Percentiles rank a stretch among this genome's conserved stretches.
Conservation (phyloP, 371 early-diverging fungal species). For the Zancudomyces culisetae region DNA sequence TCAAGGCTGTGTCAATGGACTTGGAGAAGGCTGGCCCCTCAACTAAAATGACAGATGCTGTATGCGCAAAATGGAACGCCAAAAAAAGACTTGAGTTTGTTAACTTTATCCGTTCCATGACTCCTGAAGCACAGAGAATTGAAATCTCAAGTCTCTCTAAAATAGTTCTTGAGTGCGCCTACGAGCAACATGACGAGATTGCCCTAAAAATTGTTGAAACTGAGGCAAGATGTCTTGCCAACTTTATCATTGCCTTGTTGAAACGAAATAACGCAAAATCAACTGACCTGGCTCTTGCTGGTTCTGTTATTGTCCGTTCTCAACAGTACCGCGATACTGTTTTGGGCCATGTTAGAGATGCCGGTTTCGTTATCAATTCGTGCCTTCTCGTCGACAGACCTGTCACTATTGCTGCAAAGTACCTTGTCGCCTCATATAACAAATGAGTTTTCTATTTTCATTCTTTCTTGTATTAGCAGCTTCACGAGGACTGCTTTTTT, state of each 20-base stretch:
- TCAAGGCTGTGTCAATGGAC: neutral
- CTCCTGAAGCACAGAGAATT: neutral
- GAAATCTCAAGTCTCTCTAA: neutral
- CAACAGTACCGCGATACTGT: neutral
- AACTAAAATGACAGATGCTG: neutral
- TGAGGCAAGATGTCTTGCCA: neutral
- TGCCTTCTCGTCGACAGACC: neutral
- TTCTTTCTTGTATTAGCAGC: too few relatives aligned
- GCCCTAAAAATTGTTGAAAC: slow-evolving; percentile 2
- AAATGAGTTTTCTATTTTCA: too few relatives aligned
- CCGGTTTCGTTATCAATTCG: neutral
- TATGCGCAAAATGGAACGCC: slow-evolving; percentile 1
- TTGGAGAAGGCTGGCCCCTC: slow-evolving; percentile 1
- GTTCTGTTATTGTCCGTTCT: slow-evolving; percentile 1
- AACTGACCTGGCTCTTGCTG: neutral
- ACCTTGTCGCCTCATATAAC: too few relatives aligned
- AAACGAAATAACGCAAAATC: neutral
- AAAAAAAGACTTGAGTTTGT: slow-evolving; percentile 3
- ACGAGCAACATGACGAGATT: neutral
- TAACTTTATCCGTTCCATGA: neutral
- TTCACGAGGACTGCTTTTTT: too few relatives aligned
- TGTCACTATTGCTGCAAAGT: neutral
- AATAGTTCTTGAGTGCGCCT: slow-evolving; percentile 1
- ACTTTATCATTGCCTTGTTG: neutral
- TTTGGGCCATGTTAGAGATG: neutral